Base-by-base conservation (phyloP, 805 yeast genomes). In the Nakazawaea molendinolei region DNA sequence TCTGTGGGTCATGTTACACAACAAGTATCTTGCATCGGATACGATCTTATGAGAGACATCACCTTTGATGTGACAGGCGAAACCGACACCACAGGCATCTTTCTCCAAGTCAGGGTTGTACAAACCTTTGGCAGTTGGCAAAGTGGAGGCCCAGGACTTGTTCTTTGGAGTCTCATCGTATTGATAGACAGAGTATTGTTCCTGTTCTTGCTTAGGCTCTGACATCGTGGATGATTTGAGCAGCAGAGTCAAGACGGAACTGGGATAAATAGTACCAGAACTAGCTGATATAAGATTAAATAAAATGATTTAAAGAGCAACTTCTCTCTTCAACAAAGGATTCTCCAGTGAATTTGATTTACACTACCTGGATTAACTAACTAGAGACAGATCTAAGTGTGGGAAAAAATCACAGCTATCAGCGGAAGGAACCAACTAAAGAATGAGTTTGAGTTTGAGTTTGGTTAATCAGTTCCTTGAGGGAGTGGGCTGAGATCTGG, bases 81-180 rank as follows among this genome's bases (percentile, higher is more conserved):
- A 90, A 44, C 98, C 98, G 34, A 92, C 97, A 66, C 98, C 98
- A 71, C 98, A 90, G 33, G 97, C 96, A 55, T 90, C 98, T 53
- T 86, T 86, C 59, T 90, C 98, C 50, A 69, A 75, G 40, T 84
- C 92, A 8, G 97, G 98, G 58, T 92, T 86, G 61, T 90, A 90
- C 36, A 90, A 76, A 24, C 95, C 97, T 61, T 87, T 81, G 47
- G 78, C 77, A 30, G 74, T 72, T 32, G 97, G 97, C 45, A 90
- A 69, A 8, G 92, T 71, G 32, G 82, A 76, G 17, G 97, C 97
- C 97, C 97, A 90, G 3, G 95, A 81, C 48, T 66, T 76, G 69
- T 87, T 86, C 47, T 73, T 79, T 22, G 85, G 79, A 20, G 74
- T 68, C 55, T 83, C 90, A 49, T 83, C 86, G 59, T 85, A 85